Percentiles rank a stretch among this genome's conserved stretches.
These are phyloP conservation scores for Globisporangium canariense DNA, from an alignment of 352 stramenopile genomes.

Conservation along the genomic window DNA sequence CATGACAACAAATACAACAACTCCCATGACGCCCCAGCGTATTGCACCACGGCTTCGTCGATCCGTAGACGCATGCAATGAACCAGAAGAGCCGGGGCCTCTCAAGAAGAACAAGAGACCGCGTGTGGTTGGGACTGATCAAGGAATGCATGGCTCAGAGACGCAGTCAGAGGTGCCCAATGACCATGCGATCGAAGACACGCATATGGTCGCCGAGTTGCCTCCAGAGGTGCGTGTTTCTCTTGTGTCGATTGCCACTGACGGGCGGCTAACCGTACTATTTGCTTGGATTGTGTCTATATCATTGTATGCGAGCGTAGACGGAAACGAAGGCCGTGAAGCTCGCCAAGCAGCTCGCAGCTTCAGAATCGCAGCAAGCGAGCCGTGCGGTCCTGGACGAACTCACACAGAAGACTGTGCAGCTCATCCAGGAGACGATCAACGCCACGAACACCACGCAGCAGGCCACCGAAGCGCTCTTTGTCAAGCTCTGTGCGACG, in stretches of 20 bases:
- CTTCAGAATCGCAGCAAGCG: conserved; percentile 13
- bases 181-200: background rate
- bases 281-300: background rate
- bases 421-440: conserved; percentile 57
- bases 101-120: background rate
- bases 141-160: background rate
- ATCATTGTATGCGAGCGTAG: conserved; percentile 20
- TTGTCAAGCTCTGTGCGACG: conserved; percentile 37
- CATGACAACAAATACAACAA: background rate
- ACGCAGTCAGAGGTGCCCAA: background rate
- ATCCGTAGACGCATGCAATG: background rate
- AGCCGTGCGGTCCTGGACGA: conserved; percentile 28
- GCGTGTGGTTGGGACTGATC: background rate
- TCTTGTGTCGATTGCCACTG: background rate
- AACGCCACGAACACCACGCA: conserved; percentile 57
- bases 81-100: background rate
- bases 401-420: conserved; percentile 24
- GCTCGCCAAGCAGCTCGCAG: conserved; percentile 42
- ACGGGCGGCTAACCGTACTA: background rate
- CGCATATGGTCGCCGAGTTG: background rate
- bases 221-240: background rate
- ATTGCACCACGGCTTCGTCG: background rate
- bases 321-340: conserved; percentile 35
- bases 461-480: conserved; percentile 47
- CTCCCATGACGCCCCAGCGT: background rate